A percentile compares a stretch with the other conserved stretches of the same genome.
These are phyloP conservation scores for Spencermartinsiella europaea DNA, from an alignment of 805 yeast species.

Conservation along the genomic window DNA sequence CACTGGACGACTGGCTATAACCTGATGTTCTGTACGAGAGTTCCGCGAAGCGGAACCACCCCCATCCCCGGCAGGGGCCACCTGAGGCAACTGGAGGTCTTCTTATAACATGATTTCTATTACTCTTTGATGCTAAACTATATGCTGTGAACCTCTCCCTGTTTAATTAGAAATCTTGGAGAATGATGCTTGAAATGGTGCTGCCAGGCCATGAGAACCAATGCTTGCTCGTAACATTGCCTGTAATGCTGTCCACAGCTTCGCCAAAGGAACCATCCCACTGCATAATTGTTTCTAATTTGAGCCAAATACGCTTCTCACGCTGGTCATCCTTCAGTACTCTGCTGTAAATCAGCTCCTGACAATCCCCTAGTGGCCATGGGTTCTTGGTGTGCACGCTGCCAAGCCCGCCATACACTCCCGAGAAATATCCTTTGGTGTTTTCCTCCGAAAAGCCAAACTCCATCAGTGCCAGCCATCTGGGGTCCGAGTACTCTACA, in stretches of 20 bases:
- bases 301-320: conserved; percentile 1
- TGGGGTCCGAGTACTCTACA: background rate
- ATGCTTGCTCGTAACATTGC: conserved; percentile 5
- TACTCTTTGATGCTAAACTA: too few relatives aligned
- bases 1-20: too few relatives aligned
- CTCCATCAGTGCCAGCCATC: conserved; percentile 4
- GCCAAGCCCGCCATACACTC: conserved; percentile 4
- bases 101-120: too few relatives aligned
- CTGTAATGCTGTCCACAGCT: conserved; percentile 3
- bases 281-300: conserved; percentile 1
- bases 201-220: conserved; percentile 7
- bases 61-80: too few relatives aligned
- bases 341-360: conserved; percentile 3
- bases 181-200: background rate
- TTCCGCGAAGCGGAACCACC: too few relatives aligned
- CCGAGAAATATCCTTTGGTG: background rate
- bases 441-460: conserved; percentile 1
- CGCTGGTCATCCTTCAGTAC: background rate
- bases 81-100: too few relatives aligned
- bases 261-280: conserved; percentile 7
- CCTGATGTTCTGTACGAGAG: too few relatives aligned
- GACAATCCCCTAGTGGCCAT: conserved; percentile 5
- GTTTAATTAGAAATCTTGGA: background rate
- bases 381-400: conserved; percentile 6
- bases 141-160: too few relatives aligned